phyloP scores from a whole-genome alignment of 805 yeast species.

The Priceomyces fermenticarens region DNA sequence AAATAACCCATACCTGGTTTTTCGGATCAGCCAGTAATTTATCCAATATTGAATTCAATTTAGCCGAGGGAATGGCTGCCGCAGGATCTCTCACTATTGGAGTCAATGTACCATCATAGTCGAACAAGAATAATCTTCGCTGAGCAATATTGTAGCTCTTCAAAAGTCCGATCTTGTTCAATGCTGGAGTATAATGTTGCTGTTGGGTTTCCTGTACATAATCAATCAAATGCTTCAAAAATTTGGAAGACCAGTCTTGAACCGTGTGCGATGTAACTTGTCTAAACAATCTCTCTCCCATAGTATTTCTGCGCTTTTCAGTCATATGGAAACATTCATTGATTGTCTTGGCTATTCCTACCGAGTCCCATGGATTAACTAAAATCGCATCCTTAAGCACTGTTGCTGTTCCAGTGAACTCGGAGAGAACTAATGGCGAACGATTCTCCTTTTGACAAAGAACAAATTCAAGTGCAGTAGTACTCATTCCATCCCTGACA shows the following conservation, averaged over 20 bases:
- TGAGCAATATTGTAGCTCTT: slow-evolving; percentile 58
- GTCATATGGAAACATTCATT: slow-evolving; percentile 63
- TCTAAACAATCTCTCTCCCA: slow-evolving; percentile 55
- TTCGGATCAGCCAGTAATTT: slow-evolving; percentile 68
- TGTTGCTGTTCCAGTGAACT: slow-evolving; percentile 86
- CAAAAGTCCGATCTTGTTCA: slow-evolving; percentile 66
- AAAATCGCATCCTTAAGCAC: slow-evolving; percentile 70
- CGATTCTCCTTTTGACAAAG: slow-evolving; percentile 74
- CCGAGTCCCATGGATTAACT: slow-evolving; percentile 97
- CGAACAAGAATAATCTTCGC: slow-evolving; percentile 81
- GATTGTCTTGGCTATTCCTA: slow-evolving; percentile 85
- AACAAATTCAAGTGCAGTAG: slow-evolving; percentile 90
- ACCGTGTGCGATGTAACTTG: slow-evolving; percentile 69
- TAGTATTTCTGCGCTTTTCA: slow-evolving; percentile 37
- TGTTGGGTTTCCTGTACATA: slow-evolving; percentile 38
- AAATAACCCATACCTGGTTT: slow-evolving; percentile 90
- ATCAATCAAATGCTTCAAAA: slow-evolving; percentile 48
- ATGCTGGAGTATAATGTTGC: slow-evolving; percentile 61
- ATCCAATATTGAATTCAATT: slow-evolving; percentile 57
- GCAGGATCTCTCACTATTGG: slow-evolving; percentile 96
- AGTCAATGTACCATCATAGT: slow-evolving; percentile 95
- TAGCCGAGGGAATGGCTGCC: slow-evolving; percentile 92
- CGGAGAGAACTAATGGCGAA: slow-evolving; percentile 83
- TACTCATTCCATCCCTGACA: slow-evolving; percentile 94
- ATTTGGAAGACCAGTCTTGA: slow-evolving; percentile 74